phyloP scores from a whole-genome alignment of 306 rosid genomes.

The Crotalaria pallida region DNA sequence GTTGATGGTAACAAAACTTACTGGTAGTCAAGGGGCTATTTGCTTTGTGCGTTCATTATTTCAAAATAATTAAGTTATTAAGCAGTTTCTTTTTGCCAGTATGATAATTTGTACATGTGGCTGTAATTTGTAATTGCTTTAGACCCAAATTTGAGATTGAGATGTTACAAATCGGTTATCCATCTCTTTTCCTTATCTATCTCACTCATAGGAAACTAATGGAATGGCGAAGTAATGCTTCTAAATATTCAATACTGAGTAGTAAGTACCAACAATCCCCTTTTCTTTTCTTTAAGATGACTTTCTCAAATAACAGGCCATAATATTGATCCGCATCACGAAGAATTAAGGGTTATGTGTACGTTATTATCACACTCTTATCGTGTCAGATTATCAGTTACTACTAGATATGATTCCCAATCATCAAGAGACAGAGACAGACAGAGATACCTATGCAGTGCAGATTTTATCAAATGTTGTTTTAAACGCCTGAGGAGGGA shows the following conservation, averaged over 20 bases:
- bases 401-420: constrained; percentile 6
- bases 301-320: background rate
- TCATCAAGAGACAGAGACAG: background rate
- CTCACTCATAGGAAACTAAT: background rate
- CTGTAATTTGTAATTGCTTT: constrained; percentile 8
- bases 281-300: background rate
- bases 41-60: constrained; percentile 5
- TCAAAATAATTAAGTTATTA: background rate
- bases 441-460: background rate
- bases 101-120: constrained; percentile 21
- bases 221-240: background rate
- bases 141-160: constrained; percentile 6
- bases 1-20: background rate
- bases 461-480: background rate
- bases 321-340: background rate
- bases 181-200: background rate
- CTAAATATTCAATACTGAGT: background rate
- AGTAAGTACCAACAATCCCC: background rate
- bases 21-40: constrained; percentile 6
- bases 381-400: background rate
- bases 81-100: background rate
- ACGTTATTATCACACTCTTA: background rate
- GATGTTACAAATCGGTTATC: background rate
- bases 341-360: background rate
- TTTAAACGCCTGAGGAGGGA: constrained; percentile 55